Evolutionary conservation across 805 yeast genomes (phyloP), one percentile per base, ranked within the genome.

Genomic region (Saturnispora dispora): DNA sequence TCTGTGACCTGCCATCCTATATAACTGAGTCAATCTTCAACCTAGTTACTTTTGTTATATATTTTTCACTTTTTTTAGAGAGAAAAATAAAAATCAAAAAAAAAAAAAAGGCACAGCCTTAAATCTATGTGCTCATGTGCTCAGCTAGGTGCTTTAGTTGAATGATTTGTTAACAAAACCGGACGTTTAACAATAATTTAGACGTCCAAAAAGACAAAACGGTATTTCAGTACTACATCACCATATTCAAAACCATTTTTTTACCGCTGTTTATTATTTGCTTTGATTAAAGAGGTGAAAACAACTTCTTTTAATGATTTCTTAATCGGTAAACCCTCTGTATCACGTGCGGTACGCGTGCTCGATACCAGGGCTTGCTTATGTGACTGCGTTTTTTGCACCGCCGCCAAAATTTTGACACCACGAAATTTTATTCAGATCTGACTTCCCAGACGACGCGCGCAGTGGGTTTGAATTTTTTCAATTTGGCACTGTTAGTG

Each of bases 1-100:
- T 64, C 98, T 78, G 65, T 93, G 98, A 60, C 86, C 86, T 45
- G 85, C 87, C 85, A 82, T 81, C 30, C 30, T 49, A 3, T 30
- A 33, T 1, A 15, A 13, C 9, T 15, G 33, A 15, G 17, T 20
- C 23, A 13, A 15, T 23, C 15, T 40, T 22, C 9, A 40, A 18
- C 7, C 6, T 23, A 17, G n/a, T 39, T 20, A 9, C 9, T 18
- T 39, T 23, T 4, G n/a, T 40, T 40, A 20, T n/a, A 11, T 8
- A 17, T 13, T 40, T 23, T 22, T 22, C 22, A 23, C 32, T 17
- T 25, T 30, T 30, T 13, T 30, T 30, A 30, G 15, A 11, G 13
- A 5, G 33, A 30, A 30, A 30, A 30, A 4, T 30, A 11, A 30
- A 13, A 30, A 11, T 30, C 8, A 25, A 9, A 30, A 30, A 30